Conservation (phyloP, 345 rosid species). For the Theobroma cacao region DNA sequence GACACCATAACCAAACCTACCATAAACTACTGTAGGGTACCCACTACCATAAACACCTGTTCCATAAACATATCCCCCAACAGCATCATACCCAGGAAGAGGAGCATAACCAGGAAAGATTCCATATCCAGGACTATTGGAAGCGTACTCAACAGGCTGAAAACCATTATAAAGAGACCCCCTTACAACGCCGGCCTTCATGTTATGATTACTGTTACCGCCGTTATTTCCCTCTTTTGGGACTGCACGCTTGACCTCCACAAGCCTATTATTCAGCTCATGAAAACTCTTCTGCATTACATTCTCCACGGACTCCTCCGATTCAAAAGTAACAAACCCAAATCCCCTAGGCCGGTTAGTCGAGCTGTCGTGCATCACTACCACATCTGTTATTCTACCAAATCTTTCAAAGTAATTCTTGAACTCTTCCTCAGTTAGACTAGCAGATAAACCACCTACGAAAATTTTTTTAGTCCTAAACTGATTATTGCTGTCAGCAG, state of each 20-base stretch:
- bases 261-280: conserved; percentile 59
- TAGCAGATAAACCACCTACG: conserved; percentile 79
- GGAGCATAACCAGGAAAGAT: conserved; percentile 23
- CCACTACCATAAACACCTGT: conserved; percentile 30
- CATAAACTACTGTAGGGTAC: conserved; percentile 36
- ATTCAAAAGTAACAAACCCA: conserved; percentile 77
- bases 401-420: conserved; percentile 68
- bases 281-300: conserved; percentile 59
- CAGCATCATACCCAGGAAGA: conserved; percentile 25
- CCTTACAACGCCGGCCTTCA: conserved; percentile 10
- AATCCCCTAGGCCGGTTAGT: conserved; percentile 83
- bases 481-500: conserved; percentile 18
- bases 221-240: conserved; percentile 64
- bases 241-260: conserved; percentile 83
- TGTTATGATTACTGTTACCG: conserved; percentile 11
- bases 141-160: conserved; percentile 26
- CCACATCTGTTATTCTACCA: conserved; percentile 73
- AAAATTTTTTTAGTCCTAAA: conserved; percentile 65
- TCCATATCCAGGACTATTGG: conserved; percentile 36
- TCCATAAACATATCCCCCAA: conserved; percentile 37
- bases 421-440: conserved; percentile 61
- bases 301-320: conserved; percentile 62
- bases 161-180: conserved; percentile 13
- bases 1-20: conserved; percentile 27
- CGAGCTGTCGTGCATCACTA: conserved; percentile 73